phyloP scores from a whole-genome alignment of 331 rosid species.

The Stylosanthes scabra region DNA sequence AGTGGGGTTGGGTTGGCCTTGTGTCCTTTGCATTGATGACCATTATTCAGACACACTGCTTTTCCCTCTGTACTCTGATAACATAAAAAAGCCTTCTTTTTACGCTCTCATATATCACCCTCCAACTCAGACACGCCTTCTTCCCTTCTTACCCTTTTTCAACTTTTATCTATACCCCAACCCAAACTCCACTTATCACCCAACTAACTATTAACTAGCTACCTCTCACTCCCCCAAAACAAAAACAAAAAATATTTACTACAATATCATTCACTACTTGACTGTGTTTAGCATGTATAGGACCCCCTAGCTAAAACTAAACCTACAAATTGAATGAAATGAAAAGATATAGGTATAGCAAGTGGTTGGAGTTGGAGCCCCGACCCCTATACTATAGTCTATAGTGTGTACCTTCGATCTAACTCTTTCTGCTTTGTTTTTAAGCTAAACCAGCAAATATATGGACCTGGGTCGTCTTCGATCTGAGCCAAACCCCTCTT shows the following conservation, averaged over 20 bases:
- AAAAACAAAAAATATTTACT: no score
- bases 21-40: slow-evolving; percentile 93
- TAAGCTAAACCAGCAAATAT: slow-evolving; percentile 44
- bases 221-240: slow-evolving; percentile 14
- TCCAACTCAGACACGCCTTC: slow-evolving; percentile 69
- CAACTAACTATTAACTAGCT: slow-evolving; percentile 23
- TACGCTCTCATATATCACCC: slow-evolving; percentile 78
- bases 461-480: slow-evolving; percentile 36
- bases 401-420: slow-evolving; percentile 38
- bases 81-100: slow-evolving; percentile 53
- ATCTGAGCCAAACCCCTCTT: slow-evolving; percentile 45
- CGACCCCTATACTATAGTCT: no score
- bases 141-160: slow-evolving; percentile 62
- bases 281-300: no score
- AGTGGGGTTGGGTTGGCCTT: slow-evolving; percentile 70
- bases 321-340: no score
- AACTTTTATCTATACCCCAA: slow-evolving; percentile 59
- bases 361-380: no score
- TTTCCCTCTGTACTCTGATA: slow-evolving; percentile 62
- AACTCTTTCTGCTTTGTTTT: slow-evolving; percentile 52
- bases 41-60: slow-evolving; percentile 81
- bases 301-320: no score
- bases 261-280: no score
- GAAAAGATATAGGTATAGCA: no score
- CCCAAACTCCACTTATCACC: slow-evolving; percentile 40